phyloP scores from a whole-genome alignment of 1,139 yeast species.

The Petasospora rhodanensis region DNA sequence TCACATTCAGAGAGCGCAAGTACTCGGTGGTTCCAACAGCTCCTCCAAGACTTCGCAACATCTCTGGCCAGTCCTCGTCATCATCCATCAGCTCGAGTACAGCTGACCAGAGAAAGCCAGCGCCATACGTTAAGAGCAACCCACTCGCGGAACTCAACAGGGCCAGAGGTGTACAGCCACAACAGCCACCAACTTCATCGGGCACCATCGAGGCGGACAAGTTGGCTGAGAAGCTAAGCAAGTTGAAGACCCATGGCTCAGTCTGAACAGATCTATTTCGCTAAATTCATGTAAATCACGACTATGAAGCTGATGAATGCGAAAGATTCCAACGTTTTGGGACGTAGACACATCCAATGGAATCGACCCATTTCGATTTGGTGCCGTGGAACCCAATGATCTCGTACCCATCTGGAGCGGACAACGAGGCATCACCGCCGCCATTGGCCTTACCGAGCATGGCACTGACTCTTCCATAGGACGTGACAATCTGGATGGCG shows the following conservation, averaged over 20 bases:
- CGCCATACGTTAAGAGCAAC: no score
- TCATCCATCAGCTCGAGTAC: no score
- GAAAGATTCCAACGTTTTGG: conserved; percentile 8
- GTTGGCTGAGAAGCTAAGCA: conserved; percentile 28
- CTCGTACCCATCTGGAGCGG: conserved; percentile 53
- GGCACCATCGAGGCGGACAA: conserved; percentile 27
- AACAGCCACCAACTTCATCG: conserved; percentile 3
- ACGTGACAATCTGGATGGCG: conserved; percentile 64
- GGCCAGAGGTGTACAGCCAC: conserved; percentile 17
- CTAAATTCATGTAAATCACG: background rate
- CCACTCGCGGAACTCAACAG: conserved; percentile 17
- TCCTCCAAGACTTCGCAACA: conserved; percentile 16
- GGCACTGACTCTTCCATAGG: conserved; percentile 46
- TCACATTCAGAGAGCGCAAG: conserved; percentile 59
- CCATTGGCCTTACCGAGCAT: conserved; percentile 63
- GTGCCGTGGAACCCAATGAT: conserved; percentile 70
- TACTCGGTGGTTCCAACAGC: conserved; percentile 67
- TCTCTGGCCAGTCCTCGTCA: no score
- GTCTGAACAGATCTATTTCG: no score
- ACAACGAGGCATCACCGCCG: conserved; percentile 58
- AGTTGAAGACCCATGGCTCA: no score
- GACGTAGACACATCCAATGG: conserved; percentile 50
- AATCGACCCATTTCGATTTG: conserved; percentile 64
- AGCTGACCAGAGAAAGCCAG: no score
- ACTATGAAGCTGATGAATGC: background rate